Evolutionary conservation across 208 protist genomes (phyloP).

Genomic region (Endotrypanum monterogeii): DNA sequence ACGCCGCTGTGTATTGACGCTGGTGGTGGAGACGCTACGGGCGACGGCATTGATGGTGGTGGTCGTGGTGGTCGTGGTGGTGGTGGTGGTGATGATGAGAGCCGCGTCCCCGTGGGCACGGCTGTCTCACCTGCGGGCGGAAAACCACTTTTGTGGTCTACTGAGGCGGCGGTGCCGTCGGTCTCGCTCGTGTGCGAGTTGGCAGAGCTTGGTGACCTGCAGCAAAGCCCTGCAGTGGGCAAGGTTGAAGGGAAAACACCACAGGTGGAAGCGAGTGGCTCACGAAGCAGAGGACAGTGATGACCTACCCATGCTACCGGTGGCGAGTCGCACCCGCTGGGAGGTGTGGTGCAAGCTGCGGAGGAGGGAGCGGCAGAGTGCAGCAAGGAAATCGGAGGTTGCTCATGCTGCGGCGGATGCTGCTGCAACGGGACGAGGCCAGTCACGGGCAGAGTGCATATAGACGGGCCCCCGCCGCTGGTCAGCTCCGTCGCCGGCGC

Average conservation of each 20-base stretch:
- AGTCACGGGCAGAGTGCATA: slow-evolving; percentile 20
- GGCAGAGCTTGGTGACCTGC: neutral
- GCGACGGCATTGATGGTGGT: slow-evolving; percentile 16
- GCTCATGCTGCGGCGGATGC: neutral
- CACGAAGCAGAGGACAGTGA: neutral
- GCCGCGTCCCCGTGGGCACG: slow-evolving; percentile 8
- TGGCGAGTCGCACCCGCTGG: neutral
- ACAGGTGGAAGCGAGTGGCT: neutral
- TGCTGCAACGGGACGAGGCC: slow-evolving; percentile 5
- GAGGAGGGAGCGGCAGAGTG: neutral
- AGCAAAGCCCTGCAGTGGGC: neutral
- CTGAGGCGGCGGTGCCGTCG: neutral
- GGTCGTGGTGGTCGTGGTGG: slow-evolving; percentile 20
- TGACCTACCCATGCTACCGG: neutral
- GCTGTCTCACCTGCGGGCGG: neutral
- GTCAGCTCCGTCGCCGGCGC: neutral
- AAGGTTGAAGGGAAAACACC: neutral
- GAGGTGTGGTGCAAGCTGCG: neutral
- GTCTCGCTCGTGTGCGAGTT: slow-evolving; percentile 9
- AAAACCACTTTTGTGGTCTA: neutral
- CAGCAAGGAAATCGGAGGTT: no score
- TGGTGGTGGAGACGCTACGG: slow-evolving; percentile 6
- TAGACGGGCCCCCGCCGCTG: neutral
- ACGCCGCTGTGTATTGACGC: slow-evolving; percentile 11
- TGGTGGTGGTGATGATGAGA: slow-evolving; percentile 18